A percentile compares a stretch with the other conserved stretches of the same genome.
These are phyloP conservation scores for Pythium aquatile DNA, from an alignment of 352 stramenopile genomes.

Conservation along the genomic window DNA sequence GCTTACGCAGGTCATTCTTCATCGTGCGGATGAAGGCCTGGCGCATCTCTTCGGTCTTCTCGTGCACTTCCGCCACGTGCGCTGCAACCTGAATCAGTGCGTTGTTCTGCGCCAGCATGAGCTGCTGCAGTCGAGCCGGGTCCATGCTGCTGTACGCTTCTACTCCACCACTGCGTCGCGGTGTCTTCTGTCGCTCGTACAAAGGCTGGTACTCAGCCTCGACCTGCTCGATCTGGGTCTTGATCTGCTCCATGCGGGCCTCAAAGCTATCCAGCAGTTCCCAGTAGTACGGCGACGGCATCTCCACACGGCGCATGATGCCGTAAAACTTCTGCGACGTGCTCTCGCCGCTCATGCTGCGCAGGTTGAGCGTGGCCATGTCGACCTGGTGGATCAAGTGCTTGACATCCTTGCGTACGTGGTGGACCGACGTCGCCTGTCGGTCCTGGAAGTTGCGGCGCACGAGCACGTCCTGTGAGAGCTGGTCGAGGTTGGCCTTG, in stretches of 20 bases:
- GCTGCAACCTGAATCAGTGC: slow-evolving; percentile 75
- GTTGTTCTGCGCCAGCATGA: slow-evolving; percentile 73
- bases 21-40: slow-evolving; percentile 68
- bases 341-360: slow-evolving; percentile 56
- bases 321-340: slow-evolving; percentile 46
- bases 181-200: slow-evolving; percentile 28
- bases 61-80: slow-evolving; percentile 72
- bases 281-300: slow-evolving; percentile 83
- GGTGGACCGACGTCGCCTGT: slow-evolving; percentile 58
- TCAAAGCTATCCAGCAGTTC: slow-evolving; percentile 73
- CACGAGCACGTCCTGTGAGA: slow-evolving; percentile 66
- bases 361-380: slow-evolving; percentile 57
- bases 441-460: slow-evolving; percentile 57
- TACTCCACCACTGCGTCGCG: neutral
- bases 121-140: slow-evolving; percentile 63
- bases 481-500: slow-evolving; percentile 48
- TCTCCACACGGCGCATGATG: slow-evolving; percentile 72
- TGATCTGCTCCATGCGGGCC: slow-evolving; percentile 65
- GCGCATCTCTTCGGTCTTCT: slow-evolving; percentile 71
- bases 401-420: slow-evolving; percentile 69
- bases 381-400: slow-evolving; percentile 77
- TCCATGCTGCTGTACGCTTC: slow-evolving; percentile 20
- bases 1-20: slow-evolving; percentile 53
- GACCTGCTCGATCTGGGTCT: slow-evolving; percentile 72
- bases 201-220: slow-evolving; percentile 62